phyloP scores from a whole-genome alignment of 108 stramenopile species.

The Cylindrotheca fusiformis region DNA sequence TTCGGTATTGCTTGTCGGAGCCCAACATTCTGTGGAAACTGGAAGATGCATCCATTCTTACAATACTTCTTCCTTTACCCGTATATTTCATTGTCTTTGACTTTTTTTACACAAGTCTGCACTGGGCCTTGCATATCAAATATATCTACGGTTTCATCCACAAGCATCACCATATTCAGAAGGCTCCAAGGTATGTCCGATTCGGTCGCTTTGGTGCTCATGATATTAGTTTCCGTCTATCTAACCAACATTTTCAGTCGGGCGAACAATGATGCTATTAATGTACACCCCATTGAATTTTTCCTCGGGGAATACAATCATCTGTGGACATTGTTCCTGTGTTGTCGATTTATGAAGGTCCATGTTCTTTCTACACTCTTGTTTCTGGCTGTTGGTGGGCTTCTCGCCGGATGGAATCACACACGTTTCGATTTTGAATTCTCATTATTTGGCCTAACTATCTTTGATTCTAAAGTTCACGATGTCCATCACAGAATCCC shows the following conservation, averaged over 20 bases:
- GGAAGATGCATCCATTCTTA: conserved; percentile 42
- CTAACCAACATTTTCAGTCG: conserved; percentile 32
- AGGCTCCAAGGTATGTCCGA: conserved; percentile 63
- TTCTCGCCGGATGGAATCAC: conserved; percentile 95
- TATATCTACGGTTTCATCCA: conserved; percentile 87
- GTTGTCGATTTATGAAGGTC: conserved; percentile 55
- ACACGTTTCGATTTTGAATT: conserved; percentile 84
- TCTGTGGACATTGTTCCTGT: conserved; percentile 71
- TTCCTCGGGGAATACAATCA: conserved; percentile 97
- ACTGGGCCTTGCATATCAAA: conserved; percentile 89
- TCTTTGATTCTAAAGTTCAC: conserved; percentile 91
- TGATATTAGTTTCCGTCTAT: not conserved
- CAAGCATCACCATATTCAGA: conserved; percentile 98
- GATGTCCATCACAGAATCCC: conserved; percentile 97
- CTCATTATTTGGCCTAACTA: conserved; percentile 30
- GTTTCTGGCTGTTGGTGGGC: conserved; percentile 81
- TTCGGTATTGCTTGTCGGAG: conserved; percentile 50
- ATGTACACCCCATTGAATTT: conserved; percentile 98
- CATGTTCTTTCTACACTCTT: conserved; percentile 50
- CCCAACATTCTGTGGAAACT: conserved; percentile 52
- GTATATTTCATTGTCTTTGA: conserved; percentile 91
- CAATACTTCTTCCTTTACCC: conserved; percentile 51
- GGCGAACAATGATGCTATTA: conserved; percentile 95
- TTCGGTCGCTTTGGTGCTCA: not conserved
- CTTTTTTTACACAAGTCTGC: conserved; percentile 92